These are phyloP conservation scores for Metschnikowia colocasiae DNA, from an alignment of 805 yeast genomes.

Conservation along the genomic window DNA sequence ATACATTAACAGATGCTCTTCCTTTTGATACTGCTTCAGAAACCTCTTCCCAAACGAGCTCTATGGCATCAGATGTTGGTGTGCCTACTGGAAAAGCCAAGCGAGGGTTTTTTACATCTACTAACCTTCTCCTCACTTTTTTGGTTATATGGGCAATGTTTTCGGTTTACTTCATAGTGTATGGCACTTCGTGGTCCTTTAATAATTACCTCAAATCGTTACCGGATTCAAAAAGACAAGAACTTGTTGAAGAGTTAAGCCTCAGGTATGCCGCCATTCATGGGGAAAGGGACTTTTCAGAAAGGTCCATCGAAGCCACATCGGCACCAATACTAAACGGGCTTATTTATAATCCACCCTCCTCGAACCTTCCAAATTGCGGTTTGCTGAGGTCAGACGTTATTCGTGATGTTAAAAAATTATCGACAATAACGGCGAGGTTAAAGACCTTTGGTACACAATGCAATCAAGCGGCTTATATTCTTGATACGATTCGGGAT, in stretches of 20 bases:
- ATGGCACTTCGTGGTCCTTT: constrained; percentile 10
- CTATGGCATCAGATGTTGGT: neutral
- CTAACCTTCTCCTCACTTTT: neutral
- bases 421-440: constrained; percentile 57
- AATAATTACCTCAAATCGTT: constrained; percentile 8
- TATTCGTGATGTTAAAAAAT: constrained; percentile 50
- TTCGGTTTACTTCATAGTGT: constrained; percentile 6
- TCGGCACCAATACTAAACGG: constrained; percentile 45
- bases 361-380: constrained; percentile 52
- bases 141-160: neutral
- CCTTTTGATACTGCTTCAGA: neutral
- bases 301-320: neutral
- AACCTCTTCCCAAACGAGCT: neutral
- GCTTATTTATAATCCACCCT: constrained; percentile 55
- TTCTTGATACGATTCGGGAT: constrained; percentile 50
- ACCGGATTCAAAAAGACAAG: constrained; percentile 4
- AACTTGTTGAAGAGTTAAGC: constrained; percentile 5
- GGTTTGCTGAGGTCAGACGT: constrained; percentile 48
- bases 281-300: neutral
- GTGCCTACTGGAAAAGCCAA: neutral
- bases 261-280: neutral
- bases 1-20: neutral
- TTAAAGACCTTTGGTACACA: constrained; percentile 59
- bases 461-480: constrained; percentile 52
- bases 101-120: neutral